Base-by-base conservation (phyloP, 2,329 filamentous ascomycete genomes). In the Botrytis squamosa region DNA sequence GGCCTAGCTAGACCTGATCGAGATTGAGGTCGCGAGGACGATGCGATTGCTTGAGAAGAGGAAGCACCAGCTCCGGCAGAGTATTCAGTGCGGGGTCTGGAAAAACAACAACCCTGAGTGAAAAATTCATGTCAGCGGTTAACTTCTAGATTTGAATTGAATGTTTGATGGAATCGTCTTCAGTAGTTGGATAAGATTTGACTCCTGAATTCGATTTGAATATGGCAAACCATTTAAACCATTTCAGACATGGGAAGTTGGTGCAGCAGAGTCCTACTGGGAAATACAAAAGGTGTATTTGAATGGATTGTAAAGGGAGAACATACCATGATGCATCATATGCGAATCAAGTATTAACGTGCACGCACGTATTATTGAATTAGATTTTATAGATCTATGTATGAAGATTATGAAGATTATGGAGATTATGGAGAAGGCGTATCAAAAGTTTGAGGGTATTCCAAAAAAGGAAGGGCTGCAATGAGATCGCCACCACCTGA, bases 91-190 rank as follows among this genome's bases (percentile, higher is more conserved):
- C 87, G 87, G 18, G 86, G 84, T 74, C 85, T 86, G 40, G 84
- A 90, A 79, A 89, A 84, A 80, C 88, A 90, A 82, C 88, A 90
- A 78, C 88, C 88, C 88, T 89, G n/a, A 38, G 14, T 89, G 22
- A 20, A 20, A 66, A 33, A 42, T 42, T 69, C 1, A 25, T 18
- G 49, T 69, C 38, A 69, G 66, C 40, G 6, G 6, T 29, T 29
- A 29, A 29, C 12, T 57, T 57, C 6, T 29, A 9, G 52, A 18
- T 14, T 14, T 18, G n/a, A 29, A 29, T 57, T 57, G 52, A 0
- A 29, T 29, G 18, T 57, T 57, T 29, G n/a, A 57, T 18, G 18
- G 2, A 9, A 33, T 33, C n/a, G 18, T 57, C 52, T 57, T 57
- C 52, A 57, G n/a, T 4, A n/a, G 52, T 9, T 18, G n/a, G 16